Conservation (phyloP, 495 filamentous ascomycete genomes). For the Aspergillus mulundensis region DNA sequence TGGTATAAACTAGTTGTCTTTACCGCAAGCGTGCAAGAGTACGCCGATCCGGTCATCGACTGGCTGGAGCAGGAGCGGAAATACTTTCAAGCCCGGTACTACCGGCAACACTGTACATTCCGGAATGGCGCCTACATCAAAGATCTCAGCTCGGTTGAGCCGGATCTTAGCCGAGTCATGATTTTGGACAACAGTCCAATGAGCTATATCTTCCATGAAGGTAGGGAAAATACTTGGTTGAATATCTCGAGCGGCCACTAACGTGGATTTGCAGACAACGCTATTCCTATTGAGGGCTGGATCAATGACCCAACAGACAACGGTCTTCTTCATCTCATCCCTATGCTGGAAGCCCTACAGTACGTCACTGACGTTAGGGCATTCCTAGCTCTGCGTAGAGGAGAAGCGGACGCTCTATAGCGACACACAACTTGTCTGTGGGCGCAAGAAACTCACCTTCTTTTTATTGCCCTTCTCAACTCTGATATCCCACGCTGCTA, state of each 20-base stretch:
- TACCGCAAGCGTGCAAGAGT: constrained; percentile 96
- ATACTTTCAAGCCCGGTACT: constrained; percentile 88
- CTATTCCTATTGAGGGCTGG: constrained; percentile 37
- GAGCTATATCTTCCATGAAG: constrained; percentile 98
- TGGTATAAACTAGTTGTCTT: constrained; percentile 99
- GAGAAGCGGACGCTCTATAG: constrained; percentile 56
- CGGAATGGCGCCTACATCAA: constrained; percentile 97
- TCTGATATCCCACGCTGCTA: constrained; percentile 7
- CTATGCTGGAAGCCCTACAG: constrained; percentile 91
- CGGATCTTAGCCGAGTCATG: constrained; percentile 94
- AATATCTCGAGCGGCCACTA: constrained; percentile 4
- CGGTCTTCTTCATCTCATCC: constrained; percentile 85
- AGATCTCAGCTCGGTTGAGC: constrained; percentile 91
- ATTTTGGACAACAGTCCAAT: constrained; percentile 97
- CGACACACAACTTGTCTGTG: not conserved
- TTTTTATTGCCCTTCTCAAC: not conserved
- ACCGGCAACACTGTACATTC: constrained; percentile 93
- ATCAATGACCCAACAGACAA: constrained; percentile 61
- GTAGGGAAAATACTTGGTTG: constrained; percentile 38
- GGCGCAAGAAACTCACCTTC: not conserved
- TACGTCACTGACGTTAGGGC: constrained; percentile 94
- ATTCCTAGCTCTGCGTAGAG: constrained; percentile 78
- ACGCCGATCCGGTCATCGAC: constrained; percentile 97
- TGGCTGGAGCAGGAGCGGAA: constrained; percentile 96
- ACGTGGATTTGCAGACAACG: constrained; percentile 25